Percentiles rank a stretch among this genome's conserved stretches.
Evolutionary conservation across 805 yeast genomes (phyloP).

Genomic region (Teunomyces lycoperdinae): DNA sequence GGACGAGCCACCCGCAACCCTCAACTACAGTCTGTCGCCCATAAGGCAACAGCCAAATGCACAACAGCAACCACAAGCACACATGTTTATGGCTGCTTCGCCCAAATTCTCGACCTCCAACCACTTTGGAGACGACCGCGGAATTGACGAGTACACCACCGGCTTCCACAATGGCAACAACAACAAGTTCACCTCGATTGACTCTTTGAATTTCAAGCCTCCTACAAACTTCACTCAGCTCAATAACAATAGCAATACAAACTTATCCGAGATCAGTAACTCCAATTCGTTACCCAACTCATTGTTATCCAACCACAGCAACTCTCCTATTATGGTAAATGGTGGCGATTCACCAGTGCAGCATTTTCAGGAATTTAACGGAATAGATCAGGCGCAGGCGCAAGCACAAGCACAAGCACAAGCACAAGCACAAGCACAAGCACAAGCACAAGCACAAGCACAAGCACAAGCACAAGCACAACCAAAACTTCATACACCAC

Average conservation of each 20-base stretch:
- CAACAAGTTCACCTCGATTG: conserved; percentile 36
- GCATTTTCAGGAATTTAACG: conserved; percentile 5
- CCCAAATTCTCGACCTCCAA: conserved; percentile 12
- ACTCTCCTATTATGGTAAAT: conserved; percentile 7
- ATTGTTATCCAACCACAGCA: conserved; percentile 14
- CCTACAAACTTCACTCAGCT: conserved; percentile 41
- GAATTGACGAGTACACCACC: conserved; percentile 10
- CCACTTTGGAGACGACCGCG: conserved; percentile 10
- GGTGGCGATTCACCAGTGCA: conserved; percentile 4
- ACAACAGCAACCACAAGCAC: background rate
- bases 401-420: conserved; percentile 11
- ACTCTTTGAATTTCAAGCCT: conserved; percentile 37
- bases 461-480: conserved; percentile 10
- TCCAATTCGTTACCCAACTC: conserved; percentile 22
- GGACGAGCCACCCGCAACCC: conserved; percentile 10
- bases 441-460: conserved; percentile 11
- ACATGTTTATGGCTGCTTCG: conserved; percentile 1
- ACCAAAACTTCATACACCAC: conserved; percentile 12
- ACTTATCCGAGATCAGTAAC: conserved; percentile 36
- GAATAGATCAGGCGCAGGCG: conserved; percentile 10
- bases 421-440: conserved; percentile 12
- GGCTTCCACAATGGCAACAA: conserved; percentile 6
- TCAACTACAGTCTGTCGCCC: conserved; percentile 8
- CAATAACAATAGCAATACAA: conserved; percentile 38
- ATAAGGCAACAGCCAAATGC: conserved; percentile 6